Evolutionary conservation across 352 stramenopile species (phyloP).

Genomic region (Pythium utonaiense): DNA sequence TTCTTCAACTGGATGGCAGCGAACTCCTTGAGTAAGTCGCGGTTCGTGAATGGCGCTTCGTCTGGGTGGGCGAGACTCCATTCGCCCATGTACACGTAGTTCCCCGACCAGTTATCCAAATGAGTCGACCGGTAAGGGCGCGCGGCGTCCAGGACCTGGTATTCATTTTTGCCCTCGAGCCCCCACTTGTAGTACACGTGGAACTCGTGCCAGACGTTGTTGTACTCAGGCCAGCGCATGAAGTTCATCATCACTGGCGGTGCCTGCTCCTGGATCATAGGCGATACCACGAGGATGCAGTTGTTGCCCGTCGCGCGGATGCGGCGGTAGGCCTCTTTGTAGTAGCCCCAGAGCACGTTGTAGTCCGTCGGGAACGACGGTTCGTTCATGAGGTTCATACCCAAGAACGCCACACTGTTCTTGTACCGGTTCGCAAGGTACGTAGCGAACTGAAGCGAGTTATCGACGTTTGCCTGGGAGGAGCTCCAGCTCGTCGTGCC

Average conservation of each 20-base stretch:
- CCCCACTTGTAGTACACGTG: slow-evolving; percentile 59
- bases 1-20: slow-evolving; percentile 19
- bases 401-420: slow-evolving; percentile 41
- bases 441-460: slow-evolving; percentile 33
- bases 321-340: slow-evolving; percentile 40
- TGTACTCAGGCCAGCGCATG: slow-evolving; percentile 30
- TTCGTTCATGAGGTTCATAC: slow-evolving; percentile 55
- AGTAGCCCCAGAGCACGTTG: slow-evolving; percentile 33
- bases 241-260: slow-evolving; percentile 31
- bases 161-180: slow-evolving; percentile 27
- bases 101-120: slow-evolving; percentile 24
- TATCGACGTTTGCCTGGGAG: slow-evolving; percentile 15
- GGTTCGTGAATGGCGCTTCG: slow-evolving; percentile 7
- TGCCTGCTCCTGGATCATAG: slow-evolving; percentile 43
- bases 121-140: slow-evolving; percentile 14
- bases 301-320: slow-evolving; percentile 51
- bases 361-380: slow-evolving; percentile 23
- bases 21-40: slow-evolving; percentile 9
- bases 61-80: slow-evolving; percentile 40
- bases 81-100: slow-evolving; percentile 51
- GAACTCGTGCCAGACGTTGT: slow-evolving; percentile 58
- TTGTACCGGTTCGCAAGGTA: slow-evolving; percentile 45
- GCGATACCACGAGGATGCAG: slow-evolving; percentile 45
- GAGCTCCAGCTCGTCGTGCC: not conserved
- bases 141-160: slow-evolving; percentile 8